These are phyloP conservation scores for Symmetrospora coprosmae DNA, from an alignment of 768 basidiomycete species.

Conservation along the genomic window DNA sequence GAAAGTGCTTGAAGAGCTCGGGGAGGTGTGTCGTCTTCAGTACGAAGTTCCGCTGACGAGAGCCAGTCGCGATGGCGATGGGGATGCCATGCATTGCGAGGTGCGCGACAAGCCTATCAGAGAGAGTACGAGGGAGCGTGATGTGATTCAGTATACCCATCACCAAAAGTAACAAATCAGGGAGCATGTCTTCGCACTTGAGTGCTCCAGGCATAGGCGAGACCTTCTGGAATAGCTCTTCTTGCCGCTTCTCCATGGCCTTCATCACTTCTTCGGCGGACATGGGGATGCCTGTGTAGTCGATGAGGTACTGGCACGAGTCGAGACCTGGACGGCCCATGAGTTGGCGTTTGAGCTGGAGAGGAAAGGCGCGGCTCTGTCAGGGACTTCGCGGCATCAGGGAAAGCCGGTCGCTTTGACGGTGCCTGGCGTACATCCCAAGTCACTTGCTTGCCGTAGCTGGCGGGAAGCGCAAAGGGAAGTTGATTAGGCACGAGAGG, in stretches of 20 bases:
- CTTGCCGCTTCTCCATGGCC: constrained; percentile 6
- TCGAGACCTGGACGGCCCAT: constrained; percentile 20
- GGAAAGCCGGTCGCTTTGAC: not conserved
- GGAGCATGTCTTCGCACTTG: not conserved
- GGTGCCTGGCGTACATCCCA: not conserved
- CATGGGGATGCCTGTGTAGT: constrained; percentile 18
- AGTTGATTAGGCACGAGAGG: not conserved
- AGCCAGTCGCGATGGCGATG: constrained; percentile 22
- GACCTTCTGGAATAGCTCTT: constrained; percentile 23
- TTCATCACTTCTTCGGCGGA: constrained; percentile 23
- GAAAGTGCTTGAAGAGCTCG: constrained; percentile 14
- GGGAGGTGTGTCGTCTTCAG: constrained; percentile 23
- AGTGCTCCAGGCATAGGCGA: constrained; percentile 22
- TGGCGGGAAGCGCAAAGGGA: not conserved
- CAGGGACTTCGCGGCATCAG: not conserved
- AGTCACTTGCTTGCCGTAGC: constrained; percentile 21
- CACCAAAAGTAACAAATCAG: not conserved
- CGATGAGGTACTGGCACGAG: constrained; percentile 1
- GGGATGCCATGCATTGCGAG: constrained; percentile 15
- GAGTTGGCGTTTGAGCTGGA: not conserved
- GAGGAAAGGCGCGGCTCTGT: not conserved
- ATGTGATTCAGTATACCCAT: too few species aligned
- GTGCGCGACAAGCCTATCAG: constrained; percentile 22
- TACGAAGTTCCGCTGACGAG: constrained; percentile 18
- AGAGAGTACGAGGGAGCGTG: too few species aligned